Conservation (phyloP, 192 early-diverging fungal species). For the Dissophora ornata region DNA sequence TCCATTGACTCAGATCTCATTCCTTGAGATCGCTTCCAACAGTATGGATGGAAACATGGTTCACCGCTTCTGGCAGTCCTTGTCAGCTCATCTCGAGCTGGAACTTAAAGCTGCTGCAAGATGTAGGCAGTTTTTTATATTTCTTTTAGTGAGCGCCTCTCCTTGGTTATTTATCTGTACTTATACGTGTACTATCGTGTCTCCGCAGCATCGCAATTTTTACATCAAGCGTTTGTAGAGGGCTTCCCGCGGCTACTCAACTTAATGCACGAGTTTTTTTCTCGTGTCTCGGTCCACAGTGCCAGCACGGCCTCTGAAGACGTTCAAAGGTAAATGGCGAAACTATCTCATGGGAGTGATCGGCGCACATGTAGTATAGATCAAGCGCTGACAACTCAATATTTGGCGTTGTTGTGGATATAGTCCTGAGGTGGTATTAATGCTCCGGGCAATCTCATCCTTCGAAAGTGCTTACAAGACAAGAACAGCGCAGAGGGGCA, state of each 20-base stretch:
- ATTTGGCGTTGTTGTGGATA: no score
- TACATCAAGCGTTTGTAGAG: conserved; percentile 64
- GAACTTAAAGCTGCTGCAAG: conserved; percentile 64
- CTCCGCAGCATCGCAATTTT: conserved; percentile 57
- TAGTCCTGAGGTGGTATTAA: conserved; percentile 53
- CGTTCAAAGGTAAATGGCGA: conserved; percentile 67
- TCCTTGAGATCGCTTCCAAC: conserved; percentile 61
- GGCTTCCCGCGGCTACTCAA: conserved; percentile 64
- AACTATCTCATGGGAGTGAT: no score
- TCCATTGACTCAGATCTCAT: conserved; percentile 59
- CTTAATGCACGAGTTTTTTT: conserved; percentile 66
- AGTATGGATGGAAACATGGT: conserved; percentile 64
- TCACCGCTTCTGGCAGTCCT: conserved; percentile 63
- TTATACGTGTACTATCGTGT: not conserved
- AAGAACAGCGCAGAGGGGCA: conserved; percentile 29
- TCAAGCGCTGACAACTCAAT: no score
- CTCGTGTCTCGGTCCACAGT: conserved; percentile 60
- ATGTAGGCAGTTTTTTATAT: conserved; percentile 53
- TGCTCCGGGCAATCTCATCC: conserved; percentile 53
- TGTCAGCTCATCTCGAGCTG: conserved; percentile 64
- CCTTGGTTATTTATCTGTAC: no score
- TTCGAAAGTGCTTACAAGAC: conserved; percentile 48
- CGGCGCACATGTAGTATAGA: no score
- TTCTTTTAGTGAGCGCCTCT: no score
- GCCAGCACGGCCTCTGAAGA: conserved; percentile 56